Evolutionary conservation across 805 yeast genomes (phyloP).

Genomic region (Barnettozyma salicaria): DNA sequence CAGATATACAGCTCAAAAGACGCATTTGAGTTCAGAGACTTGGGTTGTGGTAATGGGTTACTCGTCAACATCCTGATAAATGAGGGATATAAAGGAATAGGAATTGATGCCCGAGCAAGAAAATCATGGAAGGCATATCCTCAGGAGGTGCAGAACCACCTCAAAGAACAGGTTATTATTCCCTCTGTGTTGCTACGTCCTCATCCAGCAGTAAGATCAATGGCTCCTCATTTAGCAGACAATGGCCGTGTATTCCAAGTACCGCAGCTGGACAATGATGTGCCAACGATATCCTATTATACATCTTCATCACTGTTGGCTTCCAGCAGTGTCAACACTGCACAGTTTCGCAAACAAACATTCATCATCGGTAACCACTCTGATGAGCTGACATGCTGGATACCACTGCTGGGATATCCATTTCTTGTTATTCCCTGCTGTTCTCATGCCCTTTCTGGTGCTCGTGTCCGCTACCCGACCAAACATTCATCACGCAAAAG

Average conservation of each 20-base stretch:
- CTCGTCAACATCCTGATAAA: conserved; percentile 63
- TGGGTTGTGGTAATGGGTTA: conserved; percentile 95
- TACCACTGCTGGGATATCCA: conserved; percentile 81
- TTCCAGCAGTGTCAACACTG: conserved; percentile 52
- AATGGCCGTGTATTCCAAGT: conserved; percentile 59
- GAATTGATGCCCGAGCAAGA: conserved; percentile 84
- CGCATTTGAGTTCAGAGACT: conserved; percentile 69
- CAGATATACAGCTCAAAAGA: conserved; percentile 35
- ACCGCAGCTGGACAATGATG: conserved; percentile 21
- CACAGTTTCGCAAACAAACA: conserved; percentile 62
- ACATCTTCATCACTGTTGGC: conserved; percentile 37
- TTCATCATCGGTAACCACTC: conserved; percentile 93
- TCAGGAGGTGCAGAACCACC: conserved; percentile 44
- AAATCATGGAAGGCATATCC: conserved; percentile 86
- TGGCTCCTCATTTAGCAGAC: conserved; percentile 49
- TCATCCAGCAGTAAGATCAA: conserved; percentile 51
- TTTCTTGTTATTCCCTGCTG: conserved; percentile 94
- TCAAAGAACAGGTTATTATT: conserved; percentile 76
- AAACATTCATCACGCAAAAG: conserved; percentile 28
- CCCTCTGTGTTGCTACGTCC: conserved; percentile 70
- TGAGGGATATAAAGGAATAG: conserved; percentile 81
- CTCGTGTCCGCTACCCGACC: conserved; percentile 57
- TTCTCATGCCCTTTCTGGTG: conserved; percentile 81
- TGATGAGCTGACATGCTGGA: conserved; percentile 94
- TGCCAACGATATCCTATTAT: conserved; percentile 48